These are phyloP conservation scores for Vigna nakashimae DNA, from an alignment of 306 rosid species.

Conservation along the genomic window DNA sequence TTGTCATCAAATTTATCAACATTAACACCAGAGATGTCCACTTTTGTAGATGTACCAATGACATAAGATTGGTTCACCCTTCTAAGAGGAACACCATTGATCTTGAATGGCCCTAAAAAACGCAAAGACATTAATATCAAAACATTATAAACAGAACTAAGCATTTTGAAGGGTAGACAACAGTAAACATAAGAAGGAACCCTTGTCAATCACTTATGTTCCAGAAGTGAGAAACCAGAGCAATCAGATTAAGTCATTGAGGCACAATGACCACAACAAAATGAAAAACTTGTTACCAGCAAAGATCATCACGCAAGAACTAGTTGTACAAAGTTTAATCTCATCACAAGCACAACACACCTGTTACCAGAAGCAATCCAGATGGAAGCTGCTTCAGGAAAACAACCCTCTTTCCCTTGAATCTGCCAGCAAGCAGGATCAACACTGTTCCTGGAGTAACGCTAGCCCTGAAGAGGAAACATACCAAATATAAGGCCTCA, in stretches of 20 bases:
- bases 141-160: neutral
- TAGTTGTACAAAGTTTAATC: neutral
- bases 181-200: neutral
- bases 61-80: slow-evolving; percentile 68
- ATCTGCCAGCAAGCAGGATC: slow-evolving; percentile 70
- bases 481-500: neutral
- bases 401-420: slow-evolving; percentile 72
- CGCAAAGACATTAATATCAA: neutral
- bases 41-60: slow-evolving; percentile 65
- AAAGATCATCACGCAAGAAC: neutral
- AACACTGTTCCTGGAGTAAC: slow-evolving; percentile 67
- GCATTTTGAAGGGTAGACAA: neutral
- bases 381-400: slow-evolving; percentile 71
- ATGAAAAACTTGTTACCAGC: neutral
- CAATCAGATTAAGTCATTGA: neutral
- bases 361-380: slow-evolving; percentile 72
- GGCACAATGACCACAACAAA: neutral
- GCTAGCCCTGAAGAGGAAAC: slow-evolving; percentile 51
- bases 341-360: slow-evolving; percentile 41
- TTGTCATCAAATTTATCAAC: slow-evolving; percentile 62
- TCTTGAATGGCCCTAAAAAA: slow-evolving; percentile 61
- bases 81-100: slow-evolving; percentile 74
- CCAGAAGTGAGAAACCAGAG: neutral
- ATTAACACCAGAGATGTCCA: slow-evolving; percentile 56
- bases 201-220: neutral